These are phyloP conservation scores for Symbiodinium pilosum DNA, from an alignment of 73 alveolate species.

Conservation along the genomic window DNA sequence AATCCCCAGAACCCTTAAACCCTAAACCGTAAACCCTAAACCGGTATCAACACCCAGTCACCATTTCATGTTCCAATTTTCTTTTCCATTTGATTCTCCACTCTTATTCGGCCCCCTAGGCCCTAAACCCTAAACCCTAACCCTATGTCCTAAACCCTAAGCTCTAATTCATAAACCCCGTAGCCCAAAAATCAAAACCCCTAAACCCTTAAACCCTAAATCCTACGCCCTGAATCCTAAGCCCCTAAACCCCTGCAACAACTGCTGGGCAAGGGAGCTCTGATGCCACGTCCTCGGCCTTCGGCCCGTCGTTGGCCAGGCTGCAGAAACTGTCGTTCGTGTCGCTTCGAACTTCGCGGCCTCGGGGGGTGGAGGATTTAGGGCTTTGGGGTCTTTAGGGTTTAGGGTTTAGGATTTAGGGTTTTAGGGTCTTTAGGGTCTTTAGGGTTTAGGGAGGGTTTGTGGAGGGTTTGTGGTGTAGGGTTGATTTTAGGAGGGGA, in stretches of 20 bases:
- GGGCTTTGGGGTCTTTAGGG: not conserved
- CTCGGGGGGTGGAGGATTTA: not conserved
- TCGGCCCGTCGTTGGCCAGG: not conserved
- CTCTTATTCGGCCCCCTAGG: too few relatives aligned
- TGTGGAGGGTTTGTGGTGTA: too few relatives aligned
- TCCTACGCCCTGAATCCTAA: not conserved
- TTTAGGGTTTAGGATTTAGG: not conserved
- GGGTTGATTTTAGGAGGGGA: too few relatives aligned
- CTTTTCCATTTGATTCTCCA: too few relatives aligned
- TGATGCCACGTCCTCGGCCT: not conserved
- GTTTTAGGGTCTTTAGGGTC: too few relatives aligned
- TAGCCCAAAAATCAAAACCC: not conserved
- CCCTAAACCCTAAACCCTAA: too few relatives aligned
- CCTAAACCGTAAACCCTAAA: not conserved
- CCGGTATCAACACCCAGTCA: too few relatives aligned
- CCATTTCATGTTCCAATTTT: too few relatives aligned
- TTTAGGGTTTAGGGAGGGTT: too few relatives aligned
- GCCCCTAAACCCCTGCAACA: not conserved
- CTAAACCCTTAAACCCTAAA: not conserved
- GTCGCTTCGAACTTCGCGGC: not conserved
- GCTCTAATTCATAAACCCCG: not conserved
- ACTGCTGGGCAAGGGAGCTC: not conserved
- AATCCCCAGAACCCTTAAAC: not conserved
- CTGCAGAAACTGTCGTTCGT: constrained; percentile 21
- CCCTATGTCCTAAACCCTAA: not conserved